Percentiles rank a stretch among this genome's conserved stretches.
Evolutionary conservation across 805 yeast genomes (phyloP).

Genomic region (Nakazawaea molendinolei): DNA sequence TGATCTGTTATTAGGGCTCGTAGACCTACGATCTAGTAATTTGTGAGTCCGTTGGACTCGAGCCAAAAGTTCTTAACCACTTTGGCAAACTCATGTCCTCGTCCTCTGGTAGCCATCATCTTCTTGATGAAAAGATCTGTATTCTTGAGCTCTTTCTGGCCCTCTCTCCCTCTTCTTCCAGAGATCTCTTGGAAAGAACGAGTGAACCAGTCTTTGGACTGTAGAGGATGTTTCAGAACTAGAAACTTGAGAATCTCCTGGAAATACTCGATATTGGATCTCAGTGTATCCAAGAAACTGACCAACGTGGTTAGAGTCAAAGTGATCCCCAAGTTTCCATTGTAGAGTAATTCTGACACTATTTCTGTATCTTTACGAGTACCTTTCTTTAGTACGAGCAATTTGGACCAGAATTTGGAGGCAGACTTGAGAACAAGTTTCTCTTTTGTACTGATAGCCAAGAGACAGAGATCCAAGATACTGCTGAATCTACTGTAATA

Average conservation of each 20-base stretch:
- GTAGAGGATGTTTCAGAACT: conserved; percentile 27
- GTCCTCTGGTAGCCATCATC: conserved; percentile 57
- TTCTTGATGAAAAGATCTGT: conserved; percentile 46
- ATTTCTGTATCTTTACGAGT: conserved; percentile 29
- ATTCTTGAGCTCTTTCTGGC: conserved; percentile 20
- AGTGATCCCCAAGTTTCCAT: conserved; percentile 24
- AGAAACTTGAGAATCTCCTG: conserved; percentile 43
- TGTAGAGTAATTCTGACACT: conserved; percentile 20
- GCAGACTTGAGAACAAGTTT: conserved; percentile 47
- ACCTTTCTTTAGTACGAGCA: conserved; percentile 40
- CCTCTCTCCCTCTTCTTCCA: conserved; percentile 17
- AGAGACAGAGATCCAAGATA: conserved; percentile 29
- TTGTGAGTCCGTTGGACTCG: conserved; percentile 46
- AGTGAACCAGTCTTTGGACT: conserved; percentile 43
- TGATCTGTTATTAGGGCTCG: too few relatives aligned
- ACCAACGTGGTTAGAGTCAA: conserved; percentile 30
- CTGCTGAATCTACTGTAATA: conserved; percentile 18
- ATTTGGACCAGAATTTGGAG: conserved; percentile 47
- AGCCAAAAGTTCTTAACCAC: conserved; percentile 62
- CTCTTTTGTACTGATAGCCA: conserved; percentile 41
- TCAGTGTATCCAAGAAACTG: conserved; percentile 40
- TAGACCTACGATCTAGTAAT: too few relatives aligned
- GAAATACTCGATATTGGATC: conserved; percentile 57
- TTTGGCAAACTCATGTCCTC: conserved; percentile 38
- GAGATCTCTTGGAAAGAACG: conserved; percentile 23